Evolutionary conservation across 768 basidiomycete genomes (phyloP).

Genomic region (Mycena sanguinolenta): DNA sequence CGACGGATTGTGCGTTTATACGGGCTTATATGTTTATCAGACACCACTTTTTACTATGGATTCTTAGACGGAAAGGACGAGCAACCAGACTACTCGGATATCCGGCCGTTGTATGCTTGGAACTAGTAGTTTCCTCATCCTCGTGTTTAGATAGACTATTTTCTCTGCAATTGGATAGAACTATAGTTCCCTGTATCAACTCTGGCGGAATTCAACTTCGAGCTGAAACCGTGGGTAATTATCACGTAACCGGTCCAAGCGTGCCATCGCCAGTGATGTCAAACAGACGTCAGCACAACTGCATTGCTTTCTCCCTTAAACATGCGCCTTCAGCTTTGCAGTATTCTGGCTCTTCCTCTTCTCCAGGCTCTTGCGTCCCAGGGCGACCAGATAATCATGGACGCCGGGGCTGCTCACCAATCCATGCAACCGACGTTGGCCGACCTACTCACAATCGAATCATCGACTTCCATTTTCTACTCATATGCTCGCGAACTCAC

Average conservation of each 20-base stretch:
- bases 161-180: too few relatives aligned
- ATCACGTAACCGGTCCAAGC: neutral
- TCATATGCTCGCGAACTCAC: constrained; percentile 83
- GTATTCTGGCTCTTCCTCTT: constrained; percentile 47
- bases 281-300: neutral
- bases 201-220: too few relatives aligned
- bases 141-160: too few relatives aligned
- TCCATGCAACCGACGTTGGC: constrained; percentile 69
- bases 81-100: constrained; percentile 41
- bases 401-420: constrained; percentile 50
- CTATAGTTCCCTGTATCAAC: too few relatives aligned
- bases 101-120: constrained; percentile 34
- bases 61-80: constrained; percentile 40
- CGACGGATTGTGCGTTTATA: neutral
- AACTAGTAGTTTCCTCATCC: too few relatives aligned
- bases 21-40: constrained; percentile 10
- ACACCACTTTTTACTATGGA: constrained; percentile 43
- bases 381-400: constrained; percentile 53
- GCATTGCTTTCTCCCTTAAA: constrained; percentile 13
- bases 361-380: constrained; percentile 46
- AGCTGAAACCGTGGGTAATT: neutral
- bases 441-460: constrained; percentile 84
- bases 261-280: constrained; percentile 3
- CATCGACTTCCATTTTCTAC: constrained; percentile 84
- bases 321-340: constrained; percentile 52